Percentiles rank a stretch among this genome's conserved stretches.
phyloP scores from a whole-genome alignment of 2,329 filamentous ascomycete genomes.

The Neofusicoccum umdonicola region DNA sequence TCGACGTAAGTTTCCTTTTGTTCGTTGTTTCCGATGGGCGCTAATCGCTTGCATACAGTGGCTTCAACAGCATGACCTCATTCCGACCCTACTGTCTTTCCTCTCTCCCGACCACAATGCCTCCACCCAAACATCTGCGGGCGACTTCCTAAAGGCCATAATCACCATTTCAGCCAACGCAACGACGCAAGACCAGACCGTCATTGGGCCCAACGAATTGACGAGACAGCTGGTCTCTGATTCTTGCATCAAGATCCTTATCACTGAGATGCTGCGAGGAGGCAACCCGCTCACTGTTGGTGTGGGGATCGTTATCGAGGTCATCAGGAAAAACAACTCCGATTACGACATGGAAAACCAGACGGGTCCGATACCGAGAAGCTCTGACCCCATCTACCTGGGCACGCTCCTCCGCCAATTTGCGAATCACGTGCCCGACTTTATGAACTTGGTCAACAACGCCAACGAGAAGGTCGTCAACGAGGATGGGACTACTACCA shows the following conservation, averaged over 20 bases:
- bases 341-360: slow-evolving; percentile 95
- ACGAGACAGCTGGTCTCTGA: slow-evolving; percentile 92
- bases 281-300: slow-evolving; percentile 94
- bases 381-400: slow-evolving; percentile 94
- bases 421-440: slow-evolving; percentile 85
- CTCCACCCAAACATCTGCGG: slow-evolving; percentile 91
- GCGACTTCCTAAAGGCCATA: slow-evolving; percentile 97
- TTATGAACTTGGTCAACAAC: slow-evolving; percentile 86
- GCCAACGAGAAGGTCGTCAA: slow-evolving; percentile 59
- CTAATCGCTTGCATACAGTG: slow-evolving; percentile 56
- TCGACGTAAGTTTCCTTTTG: slow-evolving; percentile 66
- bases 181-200: slow-evolving; percentile 97
- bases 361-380: slow-evolving; percentile 72
- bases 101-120: slow-evolving; percentile 80
- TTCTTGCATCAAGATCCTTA: slow-evolving; percentile 77
- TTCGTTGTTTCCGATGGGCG: background rate
- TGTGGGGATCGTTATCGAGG: slow-evolving; percentile 95
- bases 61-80: slow-evolving; percentile 85
- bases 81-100: slow-evolving; percentile 82
- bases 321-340: slow-evolving; percentile 98
- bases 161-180: slow-evolving; percentile 99
- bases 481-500: slow-evolving; percentile 57
- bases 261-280: slow-evolving; percentile 85
- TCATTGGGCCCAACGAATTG: slow-evolving; percentile 94
- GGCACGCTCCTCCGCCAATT: slow-evolving; percentile 87